Percentiles rank a stretch among this genome's conserved stretches.
phyloP scores from a whole-genome alignment of 441 rosid genomes.

The Theobroma grandiflorum region DNA sequence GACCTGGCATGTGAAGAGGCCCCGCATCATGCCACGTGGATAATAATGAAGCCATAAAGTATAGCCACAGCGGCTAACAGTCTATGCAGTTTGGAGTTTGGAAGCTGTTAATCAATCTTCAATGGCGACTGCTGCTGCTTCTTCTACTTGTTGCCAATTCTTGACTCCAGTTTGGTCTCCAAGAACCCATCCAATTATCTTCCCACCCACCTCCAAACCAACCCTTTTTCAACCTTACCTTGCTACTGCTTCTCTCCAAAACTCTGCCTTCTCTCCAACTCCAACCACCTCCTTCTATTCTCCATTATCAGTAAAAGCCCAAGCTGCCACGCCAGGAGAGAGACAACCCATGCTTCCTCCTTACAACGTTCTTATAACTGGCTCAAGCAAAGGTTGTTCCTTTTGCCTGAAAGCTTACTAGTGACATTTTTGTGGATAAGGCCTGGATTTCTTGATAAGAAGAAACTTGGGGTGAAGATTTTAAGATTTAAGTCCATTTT shows the following conservation, averaged over 20 bases:
- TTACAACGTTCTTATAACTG: slow-evolving; percentile 86
- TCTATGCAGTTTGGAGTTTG: no score
- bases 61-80: neutral
- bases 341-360: slow-evolving; percentile 76
- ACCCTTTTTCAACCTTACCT: slow-evolving; percentile 29
- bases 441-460: neutral
- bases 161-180: slow-evolving; percentile 31
- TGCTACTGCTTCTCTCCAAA: slow-evolving; percentile 48
- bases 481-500: neutral
- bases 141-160: slow-evolving; percentile 38
- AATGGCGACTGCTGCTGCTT: slow-evolving; percentile 46
- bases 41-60: neutral
- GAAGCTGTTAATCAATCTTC: slow-evolving; percentile 9
- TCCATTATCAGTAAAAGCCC: slow-evolving; percentile 31
- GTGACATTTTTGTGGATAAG: neutral
- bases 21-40: neutral
- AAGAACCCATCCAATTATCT: slow-evolving; percentile 13
- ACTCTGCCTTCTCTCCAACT: slow-evolving; percentile 25
- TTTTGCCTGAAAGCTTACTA: neutral
- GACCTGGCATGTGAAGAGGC: neutral
- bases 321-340: slow-evolving; percentile 31
- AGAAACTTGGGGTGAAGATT: neutral
- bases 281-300: slow-evolving; percentile 22
- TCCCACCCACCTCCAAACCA: slow-evolving; percentile 19
- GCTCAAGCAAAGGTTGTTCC: slow-evolving; percentile 79